Evolutionary conservation across 2,329 filamentous ascomycete genomes (phyloP), one percentile per base, ranked within the genome.

Genomic region (Phyllachora maydis): DNA sequence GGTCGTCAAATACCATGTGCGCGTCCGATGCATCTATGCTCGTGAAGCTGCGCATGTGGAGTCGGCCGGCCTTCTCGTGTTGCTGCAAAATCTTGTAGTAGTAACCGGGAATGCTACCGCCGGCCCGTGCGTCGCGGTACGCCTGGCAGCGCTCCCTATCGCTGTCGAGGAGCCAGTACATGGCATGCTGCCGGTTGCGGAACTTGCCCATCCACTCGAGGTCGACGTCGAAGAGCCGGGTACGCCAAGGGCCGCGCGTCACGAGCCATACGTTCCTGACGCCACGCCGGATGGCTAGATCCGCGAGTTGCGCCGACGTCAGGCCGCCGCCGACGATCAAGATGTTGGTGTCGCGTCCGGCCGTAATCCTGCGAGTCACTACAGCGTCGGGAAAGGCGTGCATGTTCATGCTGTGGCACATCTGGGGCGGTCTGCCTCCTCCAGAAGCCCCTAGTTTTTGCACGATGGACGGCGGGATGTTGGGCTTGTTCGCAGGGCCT

Each of bases 201-300:
- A 76, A 85, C 40, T 85, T 85, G 7, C 72, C 74, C 43, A 85
- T 74, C 78, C 78, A 88, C 22, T 64, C 59, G 2, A 85, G 54
- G 27, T 70, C 65, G 13, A 85, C 59, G 35, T 85, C 78, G 32
- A 85, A 85, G 28, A 73, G 69, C 44, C 85, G 85, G 23, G 79
- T 58, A 34, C 52, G 50, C 10, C 59, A 35, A 0, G 51, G 46
- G 0, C 60, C 54, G 1, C 78, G 59, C 60, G 82, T 69, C 14
- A 85, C 38, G 24, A 76, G 62, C 53, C 61, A 76, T 0, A 83
- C 68, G 30, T 67, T 73, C 1, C 51, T 57, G 1, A 78, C 67
- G 0, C 74, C 72, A 13, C 56, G 54, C 6, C 61, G 57, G 27
- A 82, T 47, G 1, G 65, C 65, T 22, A 74, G 53, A 36, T 81